Base-by-base conservation (phyloP, 2,329 filamentous ascomycete genomes). In the Exophiala bonariae region DNA sequence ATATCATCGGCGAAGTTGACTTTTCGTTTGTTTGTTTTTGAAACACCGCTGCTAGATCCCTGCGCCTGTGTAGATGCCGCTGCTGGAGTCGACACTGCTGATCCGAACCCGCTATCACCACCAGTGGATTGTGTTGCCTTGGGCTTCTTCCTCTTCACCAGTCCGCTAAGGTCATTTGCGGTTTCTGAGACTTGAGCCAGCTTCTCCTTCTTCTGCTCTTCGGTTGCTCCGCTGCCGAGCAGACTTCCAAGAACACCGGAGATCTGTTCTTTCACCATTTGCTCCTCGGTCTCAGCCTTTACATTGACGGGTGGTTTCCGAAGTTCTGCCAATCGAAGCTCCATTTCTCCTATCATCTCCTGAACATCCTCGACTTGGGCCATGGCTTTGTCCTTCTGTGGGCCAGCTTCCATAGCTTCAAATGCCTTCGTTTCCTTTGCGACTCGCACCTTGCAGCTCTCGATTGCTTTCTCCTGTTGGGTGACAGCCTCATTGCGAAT, bases 391-490 rank as follows among this genome's bases (percentile, higher is more conserved):
- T 67, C 66, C 67, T 65, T 50, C 14, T 42, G 41, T 7, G 43
- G 44, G 8, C 52, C 72, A 47, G 76, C 65, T 22, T 70, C 66
- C 7, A 65, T 54, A 2, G 33, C 49, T 32, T 68, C 55, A 2
- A 81, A 59, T 14, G 65, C 68, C 10, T 66, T 64, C 50, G 79
- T 69, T 58, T 83, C 81, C 45, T 77, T 76, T 18, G 67, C 58
- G 55, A 84, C 70, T 18, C 80, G 74, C 18, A 74, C 62, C 45
- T 73, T 73, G 55, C 80, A 82, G 52, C 77, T 80, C 26, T 76
- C 70, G 49, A 85, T 82, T 0, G 82, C 81, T 20, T 70, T 74
- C 54, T 83, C 77, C 70, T 83, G 83, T 46, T 85, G 75, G 17
- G 66, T 66, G 0, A 74, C 78, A 11, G 81, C 79, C 60, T 83